Base-by-base conservation (phyloP, 2,329 filamentous ascomycete genomes). In the Scedosporium dehoogii region DNA sequence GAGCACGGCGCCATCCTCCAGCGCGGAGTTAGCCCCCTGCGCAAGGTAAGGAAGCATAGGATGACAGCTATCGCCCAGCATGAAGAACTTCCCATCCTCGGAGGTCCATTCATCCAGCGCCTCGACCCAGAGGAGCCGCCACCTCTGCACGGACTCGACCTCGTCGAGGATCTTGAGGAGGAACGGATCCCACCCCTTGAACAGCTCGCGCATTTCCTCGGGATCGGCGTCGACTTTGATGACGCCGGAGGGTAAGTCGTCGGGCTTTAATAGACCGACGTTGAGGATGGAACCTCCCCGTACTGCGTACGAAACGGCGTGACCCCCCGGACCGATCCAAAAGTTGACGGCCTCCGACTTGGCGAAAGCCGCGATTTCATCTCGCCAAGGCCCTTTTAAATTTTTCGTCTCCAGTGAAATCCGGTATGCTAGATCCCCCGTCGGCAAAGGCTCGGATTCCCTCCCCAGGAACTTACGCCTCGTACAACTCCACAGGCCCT, bases 1-100 rank as follows among this genome's bases (percentile, higher is more conserved):
- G 0, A 90, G 72, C 0, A 87, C 85, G 0, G 86, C 85, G 0
- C 86, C 87, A 61, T 90, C 87, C 68, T 90, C 87, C 1, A 90
- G 76, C 0, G 83, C 82, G 0, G 81, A 85, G 68, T 88, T 88
- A 14, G 87, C 87, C 0, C 87, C 86, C 70, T 85, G 87, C 0
- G 83, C 86, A 29, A 85, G 75, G 65, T 84, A 83, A 3, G 84
- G 84, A 2, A 87, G 73, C 84, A 86, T 86, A 0, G 84, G 81
- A 68, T 87, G 85, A 64, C 84, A 87, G 1, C 82, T 76, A 66
- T 88, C 85, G 4, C 85, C 85, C 1, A 74, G 76, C n/a, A 59
- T 62, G 44, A 41, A 59, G 38, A 62, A 62, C 10, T 27, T 44
- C 18, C 57, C 61, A 10, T 48, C 21, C 5, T 10, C 12, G 27